phyloP scores from a whole-genome alignment of 169 alveolate species.

The Eimeria maxima region DNA sequence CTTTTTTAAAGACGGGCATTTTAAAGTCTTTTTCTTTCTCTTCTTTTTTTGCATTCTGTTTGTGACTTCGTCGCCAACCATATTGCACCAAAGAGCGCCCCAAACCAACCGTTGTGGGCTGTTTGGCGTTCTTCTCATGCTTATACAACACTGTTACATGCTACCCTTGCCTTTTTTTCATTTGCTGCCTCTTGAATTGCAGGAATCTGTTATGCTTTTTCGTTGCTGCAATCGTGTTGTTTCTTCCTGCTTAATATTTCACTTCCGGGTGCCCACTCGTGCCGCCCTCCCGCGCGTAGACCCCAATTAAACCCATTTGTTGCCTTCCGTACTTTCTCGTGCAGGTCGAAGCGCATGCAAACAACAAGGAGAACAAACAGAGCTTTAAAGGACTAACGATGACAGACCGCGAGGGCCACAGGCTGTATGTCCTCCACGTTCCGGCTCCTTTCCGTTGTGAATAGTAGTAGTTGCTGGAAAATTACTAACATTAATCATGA shows the following conservation, averaged over 20 bases:
- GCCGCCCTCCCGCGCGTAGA: too few relatives aligned
- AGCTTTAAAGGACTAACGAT: not conserved
- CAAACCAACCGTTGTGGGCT: not conserved
- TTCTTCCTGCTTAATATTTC: not conserved
- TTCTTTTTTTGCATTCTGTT: not conserved
- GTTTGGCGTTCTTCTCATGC: not conserved
- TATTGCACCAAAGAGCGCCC: not conserved
- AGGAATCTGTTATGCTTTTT: not conserved
- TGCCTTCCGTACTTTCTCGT: not conserved
- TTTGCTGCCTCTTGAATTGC: not conserved
- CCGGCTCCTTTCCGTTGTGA: not conserved
- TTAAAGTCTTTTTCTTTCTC: not conserved
- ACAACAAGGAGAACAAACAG: not conserved
- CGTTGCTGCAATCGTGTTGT: not conserved
- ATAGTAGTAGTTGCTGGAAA: too few relatives aligned
- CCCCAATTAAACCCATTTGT: too few relatives aligned
- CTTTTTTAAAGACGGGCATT: not conserved
- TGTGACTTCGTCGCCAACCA: not conserved
- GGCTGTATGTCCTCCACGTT: not conserved
- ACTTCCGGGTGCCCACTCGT: not conserved
- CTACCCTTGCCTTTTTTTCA: not conserved
- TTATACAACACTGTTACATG: not conserved
- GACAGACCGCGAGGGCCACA: constrained; percentile 54
- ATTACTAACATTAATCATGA: too few relatives aligned
- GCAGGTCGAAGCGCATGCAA: not conserved